A percentile compares a stretch with the other conserved stretches of the same genome.
Conservation (phyloP, 139 green algal species). For the Chlorella vulgaris region DNA sequence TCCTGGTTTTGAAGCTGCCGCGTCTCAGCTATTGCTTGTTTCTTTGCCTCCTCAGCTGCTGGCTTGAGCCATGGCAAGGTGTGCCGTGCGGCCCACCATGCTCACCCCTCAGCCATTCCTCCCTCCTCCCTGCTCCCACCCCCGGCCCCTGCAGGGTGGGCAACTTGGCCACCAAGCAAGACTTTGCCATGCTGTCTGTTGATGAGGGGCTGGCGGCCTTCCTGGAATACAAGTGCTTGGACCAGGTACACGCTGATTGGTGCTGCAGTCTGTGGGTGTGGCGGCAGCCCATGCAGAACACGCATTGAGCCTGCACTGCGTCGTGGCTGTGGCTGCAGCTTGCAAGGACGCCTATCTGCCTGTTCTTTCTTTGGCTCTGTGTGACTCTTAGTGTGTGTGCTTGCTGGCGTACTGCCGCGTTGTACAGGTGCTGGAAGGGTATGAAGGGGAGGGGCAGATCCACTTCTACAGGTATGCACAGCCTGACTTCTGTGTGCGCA, state of each 20-base stretch:
- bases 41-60: background rate
- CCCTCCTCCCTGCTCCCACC: background rate
- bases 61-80: background rate
- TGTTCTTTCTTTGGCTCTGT: background rate
- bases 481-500: background rate
- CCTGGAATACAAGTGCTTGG: constrained; percentile 57
- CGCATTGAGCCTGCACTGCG: background rate
- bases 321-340: background rate
- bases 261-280: constrained; percentile 13
- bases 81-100: background rate
- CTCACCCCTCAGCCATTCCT: background rate
- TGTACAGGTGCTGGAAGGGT: background rate
- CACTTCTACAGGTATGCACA: background rate
- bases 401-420: background rate
- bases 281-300: background rate
- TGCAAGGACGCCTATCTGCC: background rate
- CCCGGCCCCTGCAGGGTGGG: constrained; percentile 38
- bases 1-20: background rate
- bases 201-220: constrained; percentile 60
- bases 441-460: background rate
- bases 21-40: background rate
- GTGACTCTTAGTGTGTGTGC: background rate
- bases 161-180: constrained; percentile 49
- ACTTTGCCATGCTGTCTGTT: constrained; percentile 43
- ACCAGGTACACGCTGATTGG: too few relatives aligned